Percentiles rank a stretch among this genome's conserved stretches.
Conservation (phyloP, 305 asterid species). For the Fraxinus baroniana region DNA sequence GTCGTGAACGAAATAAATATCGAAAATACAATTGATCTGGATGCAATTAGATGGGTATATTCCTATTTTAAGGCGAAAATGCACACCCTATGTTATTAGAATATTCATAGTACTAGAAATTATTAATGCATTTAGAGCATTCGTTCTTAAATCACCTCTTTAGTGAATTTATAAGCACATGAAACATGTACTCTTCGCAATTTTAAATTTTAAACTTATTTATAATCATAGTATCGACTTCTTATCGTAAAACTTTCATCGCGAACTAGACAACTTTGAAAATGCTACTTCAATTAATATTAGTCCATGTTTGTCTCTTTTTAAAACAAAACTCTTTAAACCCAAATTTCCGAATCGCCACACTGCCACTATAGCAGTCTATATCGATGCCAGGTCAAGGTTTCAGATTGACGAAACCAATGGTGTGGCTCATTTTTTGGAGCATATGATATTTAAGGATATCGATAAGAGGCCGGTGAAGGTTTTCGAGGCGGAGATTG, state of each 20-base stretch:
- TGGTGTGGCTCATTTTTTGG: too few relatives aligned
- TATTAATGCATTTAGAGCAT: neutral
- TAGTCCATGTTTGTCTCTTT: too few relatives aligned
- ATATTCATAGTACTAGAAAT: neutral
- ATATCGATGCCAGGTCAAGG: too few relatives aligned
- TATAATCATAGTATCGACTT: neutral
- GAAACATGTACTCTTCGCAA: neutral
- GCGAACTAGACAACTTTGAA: neutral
- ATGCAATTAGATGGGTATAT: neutral
- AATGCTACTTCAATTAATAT: neutral
- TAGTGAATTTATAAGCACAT: neutral
- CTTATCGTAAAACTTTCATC: neutral
- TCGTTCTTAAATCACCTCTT: neutral
- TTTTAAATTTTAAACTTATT: neutral
- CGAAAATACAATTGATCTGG: neutral
- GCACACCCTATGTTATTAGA: neutral
- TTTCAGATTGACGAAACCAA: too few relatives aligned
- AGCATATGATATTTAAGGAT: too few relatives aligned
- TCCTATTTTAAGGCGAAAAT: neutral
- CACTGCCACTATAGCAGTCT: too few relatives aligned
- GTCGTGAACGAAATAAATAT: neutral
- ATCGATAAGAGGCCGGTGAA: too few relatives aligned
- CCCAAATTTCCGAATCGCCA: too few relatives aligned
- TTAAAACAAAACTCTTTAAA: too few relatives aligned
- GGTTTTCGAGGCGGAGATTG: too few relatives aligned